These are phyloP conservation scores for Diaporthe caulivora DNA, from an alignment of 2,329 filamentous ascomycete species.

Conservation along the genomic window DNA sequence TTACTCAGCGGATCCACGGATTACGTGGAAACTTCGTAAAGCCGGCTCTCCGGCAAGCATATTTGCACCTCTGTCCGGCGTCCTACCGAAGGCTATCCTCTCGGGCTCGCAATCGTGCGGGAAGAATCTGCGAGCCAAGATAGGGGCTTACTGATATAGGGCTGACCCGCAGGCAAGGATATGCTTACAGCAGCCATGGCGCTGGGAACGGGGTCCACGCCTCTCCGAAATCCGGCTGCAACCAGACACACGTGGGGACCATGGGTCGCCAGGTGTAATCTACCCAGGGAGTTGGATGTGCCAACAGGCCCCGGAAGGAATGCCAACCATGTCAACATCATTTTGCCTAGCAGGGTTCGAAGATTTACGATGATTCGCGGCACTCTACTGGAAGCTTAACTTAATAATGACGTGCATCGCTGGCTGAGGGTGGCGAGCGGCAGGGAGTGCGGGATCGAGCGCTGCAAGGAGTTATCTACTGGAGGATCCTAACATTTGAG, in stretches of 20 bases:
- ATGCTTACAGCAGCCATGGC: neutral
- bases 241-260: neutral
- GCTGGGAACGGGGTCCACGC: neutral
- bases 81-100: neutral
- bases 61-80: neutral
- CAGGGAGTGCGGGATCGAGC: neutral
- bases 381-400: slow-evolving; percentile 10
- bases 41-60: neutral
- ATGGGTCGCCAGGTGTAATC: neutral
- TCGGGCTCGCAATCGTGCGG: neutral
- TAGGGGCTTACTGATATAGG: neutral
- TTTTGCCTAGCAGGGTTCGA: neutral
- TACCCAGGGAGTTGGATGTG: neutral
- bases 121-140: neutral
- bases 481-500: neutral
- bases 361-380: neutral
- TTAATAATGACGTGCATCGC: slow-evolving; percentile 8
- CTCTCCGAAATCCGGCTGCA: neutral
- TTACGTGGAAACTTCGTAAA: neutral
- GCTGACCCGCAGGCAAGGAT: slow-evolving; percentile 3
- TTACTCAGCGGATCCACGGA: neutral
- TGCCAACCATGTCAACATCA: neutral
- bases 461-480: neutral
- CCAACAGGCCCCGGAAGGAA: neutral
- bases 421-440: neutral